These are phyloP conservation scores for Cochlearia excelsa DNA, from an alignment of 345 rosid species.

Conservation along the genomic window DNA sequence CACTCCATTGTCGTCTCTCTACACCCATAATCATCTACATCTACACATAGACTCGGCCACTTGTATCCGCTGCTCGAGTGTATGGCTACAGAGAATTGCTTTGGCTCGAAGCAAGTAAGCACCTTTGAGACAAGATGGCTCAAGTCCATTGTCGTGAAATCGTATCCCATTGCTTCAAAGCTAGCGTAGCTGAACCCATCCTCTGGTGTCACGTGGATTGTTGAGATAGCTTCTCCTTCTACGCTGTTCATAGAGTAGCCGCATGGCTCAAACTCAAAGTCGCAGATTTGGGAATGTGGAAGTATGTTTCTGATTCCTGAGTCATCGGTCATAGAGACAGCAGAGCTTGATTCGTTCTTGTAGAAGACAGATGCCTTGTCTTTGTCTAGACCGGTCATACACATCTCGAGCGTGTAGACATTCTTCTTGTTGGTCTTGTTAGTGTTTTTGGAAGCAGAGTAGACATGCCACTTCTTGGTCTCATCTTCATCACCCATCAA, in stretches of 20 bases:
- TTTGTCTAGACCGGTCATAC: slow-evolving; percentile 70
- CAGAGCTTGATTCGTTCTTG: slow-evolving; percentile 39
- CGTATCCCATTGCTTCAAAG: slow-evolving; percentile 65
- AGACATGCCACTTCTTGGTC: slow-evolving; percentile 62
- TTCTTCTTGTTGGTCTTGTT: slow-evolving; percentile 5
- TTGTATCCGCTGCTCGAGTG: slow-evolving; percentile 32
- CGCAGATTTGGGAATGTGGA: slow-evolving; percentile 63
- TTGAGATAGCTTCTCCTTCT: slow-evolving; percentile 48
- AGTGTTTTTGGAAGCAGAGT: slow-evolving; percentile 43
- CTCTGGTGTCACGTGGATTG: slow-evolving; percentile 86
- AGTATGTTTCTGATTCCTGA: slow-evolving; percentile 61
- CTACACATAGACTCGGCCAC: slow-evolving; percentile 36
- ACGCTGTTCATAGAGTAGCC: slow-evolving; percentile 83
- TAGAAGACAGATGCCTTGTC: slow-evolving; percentile 53
- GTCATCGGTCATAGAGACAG: slow-evolving; percentile 51
- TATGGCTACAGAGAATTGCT: slow-evolving; percentile 56
- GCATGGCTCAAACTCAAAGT: slow-evolving; percentile 71
- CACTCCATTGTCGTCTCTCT: slow-evolving; percentile 43
- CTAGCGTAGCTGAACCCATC: slow-evolving; percentile 82
- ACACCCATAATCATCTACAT: slow-evolving; percentile 46
- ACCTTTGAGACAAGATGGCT: slow-evolving; percentile 46
- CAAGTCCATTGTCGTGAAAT: slow-evolving; percentile 36
- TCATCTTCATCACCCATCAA: slow-evolving; percentile 44
- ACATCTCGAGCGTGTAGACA: slow-evolving; percentile 60
- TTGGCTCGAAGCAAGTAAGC: slow-evolving; percentile 52